These are phyloP conservation scores for Saccharomycopsis sp. DNA, from an alignment of 805 yeast genomes.

Conservation along the genomic window DNA sequence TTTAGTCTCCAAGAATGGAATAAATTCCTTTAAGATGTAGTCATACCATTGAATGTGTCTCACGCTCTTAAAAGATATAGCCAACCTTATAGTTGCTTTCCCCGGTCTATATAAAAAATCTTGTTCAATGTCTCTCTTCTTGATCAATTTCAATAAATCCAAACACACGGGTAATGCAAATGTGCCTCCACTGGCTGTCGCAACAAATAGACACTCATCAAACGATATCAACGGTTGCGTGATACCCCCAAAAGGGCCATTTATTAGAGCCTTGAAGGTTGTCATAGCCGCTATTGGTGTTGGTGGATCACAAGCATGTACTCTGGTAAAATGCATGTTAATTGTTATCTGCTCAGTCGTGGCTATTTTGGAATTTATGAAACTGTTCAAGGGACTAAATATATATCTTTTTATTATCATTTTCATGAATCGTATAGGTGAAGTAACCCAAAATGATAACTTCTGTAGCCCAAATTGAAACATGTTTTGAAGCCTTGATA, in stretches of 20 bases:
- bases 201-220: constrained; percentile 34
- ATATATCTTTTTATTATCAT: background rate
- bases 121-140: constrained; percentile 15
- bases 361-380: background rate
- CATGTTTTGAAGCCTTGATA: too few relatives aligned
- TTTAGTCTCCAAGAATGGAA: constrained; percentile 21
- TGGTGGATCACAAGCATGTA: background rate
- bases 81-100: constrained; percentile 27
- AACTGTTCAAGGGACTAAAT: background rate
- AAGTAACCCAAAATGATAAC: background rate
- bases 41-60: constrained; percentile 34
- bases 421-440: background rate
- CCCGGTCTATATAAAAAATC: constrained; percentile 34
- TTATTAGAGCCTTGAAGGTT: constrained; percentile 32
- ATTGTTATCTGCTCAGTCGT: background rate
- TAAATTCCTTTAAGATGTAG: constrained; percentile 30
- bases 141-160: constrained; percentile 31
- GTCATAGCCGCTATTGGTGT: background rate
- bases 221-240: constrained; percentile 37
- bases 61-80: constrained; percentile 30
- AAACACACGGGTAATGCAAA: constrained; percentile 41
- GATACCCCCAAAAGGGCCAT: constrained; percentile 43
- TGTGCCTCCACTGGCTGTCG: constrained; percentile 43
- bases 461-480: background rate
- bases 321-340: background rate